Percentiles rank a stretch among this genome's conserved stretches.
phyloP scores from a whole-genome alignment of 2,329 filamentous ascomycete species.

The Exophiala calicioides region DNA sequence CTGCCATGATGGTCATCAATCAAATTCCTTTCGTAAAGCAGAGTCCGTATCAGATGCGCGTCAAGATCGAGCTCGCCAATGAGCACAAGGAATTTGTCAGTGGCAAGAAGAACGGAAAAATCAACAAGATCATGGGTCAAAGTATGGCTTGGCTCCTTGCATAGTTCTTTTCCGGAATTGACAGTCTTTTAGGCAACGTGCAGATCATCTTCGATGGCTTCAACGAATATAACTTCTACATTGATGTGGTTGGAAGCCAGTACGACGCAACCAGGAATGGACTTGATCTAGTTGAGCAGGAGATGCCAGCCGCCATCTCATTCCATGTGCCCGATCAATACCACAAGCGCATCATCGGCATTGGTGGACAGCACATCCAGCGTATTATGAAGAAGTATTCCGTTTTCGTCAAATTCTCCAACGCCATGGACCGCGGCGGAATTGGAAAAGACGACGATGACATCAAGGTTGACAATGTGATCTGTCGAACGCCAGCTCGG shows the following conservation, averaged over 20 bases:
- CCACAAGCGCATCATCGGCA: constrained; percentile 98
- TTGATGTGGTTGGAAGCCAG: constrained; percentile 88
- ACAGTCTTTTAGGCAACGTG: constrained; percentile 67
- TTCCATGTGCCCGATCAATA: constrained; percentile 99
- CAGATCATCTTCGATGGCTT: constrained; percentile 99
- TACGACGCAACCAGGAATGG: constrained; percentile 96
- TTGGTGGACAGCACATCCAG: constrained; percentile 97
- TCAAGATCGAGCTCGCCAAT: constrained; percentile 98
- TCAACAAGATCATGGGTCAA: constrained; percentile 99
- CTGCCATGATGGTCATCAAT: constrained; percentile 89
- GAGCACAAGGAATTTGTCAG: constrained; percentile 99
- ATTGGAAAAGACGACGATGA: constrained; percentile 96
- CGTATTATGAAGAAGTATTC: constrained; percentile 99
- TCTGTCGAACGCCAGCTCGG: constrained; percentile 93
- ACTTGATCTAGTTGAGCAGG: constrained; percentile 89
- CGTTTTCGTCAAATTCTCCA: constrained; percentile 98
- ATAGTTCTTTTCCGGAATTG: constrained; percentile 6
- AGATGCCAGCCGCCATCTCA: constrained; percentile 98
- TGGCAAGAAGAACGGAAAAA: constrained; percentile 99
- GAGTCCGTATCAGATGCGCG: constrained; percentile 86
- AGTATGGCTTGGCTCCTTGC: constrained; percentile 55
- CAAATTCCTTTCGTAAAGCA: constrained; percentile 86
- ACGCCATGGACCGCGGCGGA: constrained; percentile 95
- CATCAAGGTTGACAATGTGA: constrained; percentile 97
- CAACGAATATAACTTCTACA: constrained; percentile 99